phyloP scores from a whole-genome alignment of 305 asterid species.

The Stenogyne calaminthoides region DNA sequence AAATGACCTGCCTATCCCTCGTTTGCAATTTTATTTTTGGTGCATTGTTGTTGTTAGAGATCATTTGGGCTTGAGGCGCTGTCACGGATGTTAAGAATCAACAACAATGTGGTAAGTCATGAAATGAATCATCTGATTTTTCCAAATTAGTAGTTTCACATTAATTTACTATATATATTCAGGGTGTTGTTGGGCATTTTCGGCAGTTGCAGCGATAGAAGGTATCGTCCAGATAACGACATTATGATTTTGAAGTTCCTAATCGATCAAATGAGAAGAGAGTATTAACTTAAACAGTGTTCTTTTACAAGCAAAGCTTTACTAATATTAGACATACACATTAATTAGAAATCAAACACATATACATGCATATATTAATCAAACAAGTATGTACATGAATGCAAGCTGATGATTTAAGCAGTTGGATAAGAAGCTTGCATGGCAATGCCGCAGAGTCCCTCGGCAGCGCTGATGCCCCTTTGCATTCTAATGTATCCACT shows the following conservation, averaged over 20 bases:
- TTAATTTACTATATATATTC: neutral
- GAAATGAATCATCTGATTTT: neutral
- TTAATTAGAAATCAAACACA: no score
- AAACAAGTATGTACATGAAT: neutral
- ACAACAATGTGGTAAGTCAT: slow-evolving; percentile 45
- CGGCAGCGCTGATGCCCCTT: slow-evolving; percentile 31
- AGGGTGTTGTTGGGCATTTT: slow-evolving; percentile 79
- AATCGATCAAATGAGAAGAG: no score
- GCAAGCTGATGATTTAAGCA: slow-evolving; percentile 7
- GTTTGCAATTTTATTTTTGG: slow-evolving; percentile 17
- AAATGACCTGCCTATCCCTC: neutral
- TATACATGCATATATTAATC: neutral
- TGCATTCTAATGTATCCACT: slow-evolving; percentile 43
- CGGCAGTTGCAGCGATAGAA: slow-evolving; percentile 54
- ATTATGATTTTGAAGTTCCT: neutral
- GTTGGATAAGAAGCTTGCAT: slow-evolving; percentile 47
- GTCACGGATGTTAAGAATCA: slow-evolving; percentile 53
- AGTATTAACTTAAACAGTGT: no score
- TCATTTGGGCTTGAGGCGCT: slow-evolving; percentile 37
- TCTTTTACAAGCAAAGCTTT: no score
- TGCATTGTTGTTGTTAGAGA: slow-evolving; percentile 13
- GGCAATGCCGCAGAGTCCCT: slow-evolving; percentile 29
- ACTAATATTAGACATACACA: no score
- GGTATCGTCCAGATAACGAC: slow-evolving; percentile 40
- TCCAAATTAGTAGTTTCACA: no score